Base-by-base conservation (phyloP, 1,284 basidiomycete species). In the Amylostereum areolatum region DNA sequence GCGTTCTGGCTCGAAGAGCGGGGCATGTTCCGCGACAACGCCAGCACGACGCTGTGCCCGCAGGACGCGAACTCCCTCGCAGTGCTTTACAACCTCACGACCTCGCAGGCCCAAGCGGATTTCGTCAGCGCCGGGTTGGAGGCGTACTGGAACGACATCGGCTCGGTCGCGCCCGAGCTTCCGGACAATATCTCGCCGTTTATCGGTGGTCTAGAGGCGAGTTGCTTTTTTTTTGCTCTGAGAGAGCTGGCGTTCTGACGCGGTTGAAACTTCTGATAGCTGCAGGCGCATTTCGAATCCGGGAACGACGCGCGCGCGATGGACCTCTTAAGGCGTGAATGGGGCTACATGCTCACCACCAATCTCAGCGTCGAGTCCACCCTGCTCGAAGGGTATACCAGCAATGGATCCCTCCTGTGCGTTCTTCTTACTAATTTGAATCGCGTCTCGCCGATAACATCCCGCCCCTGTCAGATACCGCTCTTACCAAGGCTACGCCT, bases 341-440 rank as follows among this genome's bases (percentile, higher is more conserved):
- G 77, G 77, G 76, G 76, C 1, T 79, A 77, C 56, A 78, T 78
- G 72, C 61, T 78, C 25, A 73, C 75, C 61, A 77, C 74, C 5
- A 72, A 73, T 52, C 54, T 76, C 46, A 74, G 70, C 50, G 74
- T 76, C 2, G 70, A 76, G 49, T 78, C 75, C 5, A 75, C 73
- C 1, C 62, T 78, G 8, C 65, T 78, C 12, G 76, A 78, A 58
- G 76, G 75, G 0, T 77, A 71, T 57, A 77, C 74, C 3, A 66
- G 69, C 2, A 75, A 78, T 54, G 75, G 75, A 4, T 76, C 75
- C 4, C 63, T 78, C 11, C 66, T 67, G 74, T 75, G 53, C 11
- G 64, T 62, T 27, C 32, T 28, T 34, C 32, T 37, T 44, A 32
- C 31, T 49, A 18, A 25, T 27, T 37, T 6, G 5, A 3, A 36